These are phyloP conservation scores for Prototheca wickerhamii DNA, from an alignment of 163 green algal species.

Conservation along the genomic window DNA sequence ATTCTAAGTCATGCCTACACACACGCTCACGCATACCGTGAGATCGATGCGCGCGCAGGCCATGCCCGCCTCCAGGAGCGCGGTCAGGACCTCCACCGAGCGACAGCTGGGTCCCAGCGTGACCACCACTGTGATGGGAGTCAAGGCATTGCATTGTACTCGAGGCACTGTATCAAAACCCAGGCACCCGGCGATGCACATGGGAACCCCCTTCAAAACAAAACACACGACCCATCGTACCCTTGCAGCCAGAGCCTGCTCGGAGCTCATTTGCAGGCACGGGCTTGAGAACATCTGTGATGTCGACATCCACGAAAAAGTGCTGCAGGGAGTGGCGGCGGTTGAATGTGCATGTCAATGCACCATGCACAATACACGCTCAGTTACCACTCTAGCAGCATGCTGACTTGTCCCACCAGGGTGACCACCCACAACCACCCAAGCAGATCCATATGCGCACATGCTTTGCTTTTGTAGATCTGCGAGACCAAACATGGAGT, in stretches of 20 bases:
- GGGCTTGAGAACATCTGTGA: conserved; percentile 24
- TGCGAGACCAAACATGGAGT: not conserved
- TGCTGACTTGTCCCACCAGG: not conserved
- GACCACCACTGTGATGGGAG: conserved; percentile 29
- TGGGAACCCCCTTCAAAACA: no score
- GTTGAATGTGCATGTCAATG: not conserved
- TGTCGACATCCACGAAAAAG: conserved; percentile 32
- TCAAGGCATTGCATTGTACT: not conserved
- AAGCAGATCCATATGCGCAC: not conserved
- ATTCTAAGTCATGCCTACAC: not conserved
- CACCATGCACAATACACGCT: not conserved
- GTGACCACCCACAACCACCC: not conserved
- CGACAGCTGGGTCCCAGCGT: conserved; percentile 44
- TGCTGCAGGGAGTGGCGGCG: conserved; percentile 8
- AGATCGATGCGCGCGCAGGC: conserved; percentile 50
- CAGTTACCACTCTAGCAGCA: not conserved
- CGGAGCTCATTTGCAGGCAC: conserved; percentile 12
- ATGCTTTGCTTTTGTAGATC: not conserved
- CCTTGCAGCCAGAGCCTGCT: conserved; percentile 22
- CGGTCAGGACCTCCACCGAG: conserved; percentile 38
- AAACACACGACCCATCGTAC: conserved; percentile 5
- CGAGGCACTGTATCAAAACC: not conserved
- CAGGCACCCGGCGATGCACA: not conserved
- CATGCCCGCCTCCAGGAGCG: conserved; percentile 45
- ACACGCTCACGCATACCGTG: conserved; percentile 21